These are phyloP conservation scores for Lentinula guzmanii DNA, from an alignment of 768 basidiomycete genomes.

Conservation along the genomic window DNA sequence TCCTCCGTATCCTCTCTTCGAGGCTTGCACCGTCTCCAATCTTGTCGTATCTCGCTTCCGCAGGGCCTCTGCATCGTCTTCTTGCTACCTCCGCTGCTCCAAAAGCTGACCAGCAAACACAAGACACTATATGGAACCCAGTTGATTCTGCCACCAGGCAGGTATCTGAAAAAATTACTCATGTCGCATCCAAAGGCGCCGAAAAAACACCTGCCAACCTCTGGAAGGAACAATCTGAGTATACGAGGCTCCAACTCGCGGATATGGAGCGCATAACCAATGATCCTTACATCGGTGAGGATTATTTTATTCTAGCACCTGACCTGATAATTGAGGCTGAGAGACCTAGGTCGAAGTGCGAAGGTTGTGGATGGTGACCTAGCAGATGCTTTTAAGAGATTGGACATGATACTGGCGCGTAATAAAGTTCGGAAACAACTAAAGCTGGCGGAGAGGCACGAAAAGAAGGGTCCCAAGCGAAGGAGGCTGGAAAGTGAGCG, in stretches of 20 bases:
- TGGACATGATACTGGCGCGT: constrained; percentile 43
- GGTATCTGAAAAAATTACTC: neutral
- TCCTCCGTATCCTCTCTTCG: neutral
- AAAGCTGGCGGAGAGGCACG: constrained; percentile 54
- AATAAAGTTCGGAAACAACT: constrained; percentile 54
- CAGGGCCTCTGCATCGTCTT: neutral
- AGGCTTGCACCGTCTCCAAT: neutral
- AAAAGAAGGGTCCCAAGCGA: constrained; percentile 78
- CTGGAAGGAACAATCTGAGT: constrained; percentile 32
- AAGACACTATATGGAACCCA: neutral
- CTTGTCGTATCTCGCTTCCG: neutral
- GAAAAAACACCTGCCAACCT: constrained; percentile 24
- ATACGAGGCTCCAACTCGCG: constrained; percentile 11
- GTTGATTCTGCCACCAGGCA: neutral
- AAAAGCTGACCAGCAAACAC: neutral
- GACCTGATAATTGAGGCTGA: neutral
- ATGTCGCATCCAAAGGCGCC: neutral
- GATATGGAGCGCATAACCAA: neutral
- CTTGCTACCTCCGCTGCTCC: neutral
- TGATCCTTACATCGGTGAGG: constrained; percentile 50
- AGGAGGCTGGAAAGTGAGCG: constrained; percentile 68
- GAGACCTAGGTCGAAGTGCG: constrained; percentile 54
- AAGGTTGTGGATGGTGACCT: constrained; percentile 37
- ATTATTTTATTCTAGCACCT: neutral
- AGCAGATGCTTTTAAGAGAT: constrained; percentile 36